Conservation (phyloP, 805 yeast genomes). For the Ogataea zsoltii region DNA sequence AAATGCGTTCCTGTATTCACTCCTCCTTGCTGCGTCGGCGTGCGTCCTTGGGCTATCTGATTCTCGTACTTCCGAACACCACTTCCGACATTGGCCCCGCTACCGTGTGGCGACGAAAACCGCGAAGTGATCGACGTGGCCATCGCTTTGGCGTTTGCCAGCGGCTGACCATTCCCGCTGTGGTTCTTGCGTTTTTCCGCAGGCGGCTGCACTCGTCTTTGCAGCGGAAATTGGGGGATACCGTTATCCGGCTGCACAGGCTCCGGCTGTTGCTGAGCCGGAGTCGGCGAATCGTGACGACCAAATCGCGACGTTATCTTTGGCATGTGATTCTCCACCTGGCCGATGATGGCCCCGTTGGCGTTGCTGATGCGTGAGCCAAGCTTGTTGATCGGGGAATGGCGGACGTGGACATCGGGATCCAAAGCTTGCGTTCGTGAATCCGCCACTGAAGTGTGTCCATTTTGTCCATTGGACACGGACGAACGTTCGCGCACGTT, state of each 20-base stretch:
- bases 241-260: background rate
- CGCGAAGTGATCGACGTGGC: slow-evolving; percentile 16
- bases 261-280: background rate
- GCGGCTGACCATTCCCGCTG: background rate
- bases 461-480: too few species aligned
- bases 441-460: background rate
- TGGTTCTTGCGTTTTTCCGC: slow-evolving; percentile 2
- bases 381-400: slow-evolving; percentile 12
- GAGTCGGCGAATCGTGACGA: background rate
- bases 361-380: slow-evolving; percentile 14
- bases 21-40: background rate
- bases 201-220: slow-evolving; percentile 6
- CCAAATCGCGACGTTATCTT: slow-evolving; percentile 17
- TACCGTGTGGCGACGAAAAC: slow-evolving; percentile 8
- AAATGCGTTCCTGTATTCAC: background rate
- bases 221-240: slow-evolving; percentile 14
- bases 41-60: background rate
- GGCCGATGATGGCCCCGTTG: slow-evolving; percentile 14
- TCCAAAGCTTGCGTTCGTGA: background rate
- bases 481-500: slow-evolving; percentile 6
- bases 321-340: slow-evolving; percentile 17
- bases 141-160: slow-evolving; percentile 6
- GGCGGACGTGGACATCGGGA: background rate
- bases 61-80: slow-evolving; percentile 4
- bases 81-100: background rate